Evolutionary conservation across 31 red algal species (phyloP).

Genomic region (Endocladia muricata): DNA sequence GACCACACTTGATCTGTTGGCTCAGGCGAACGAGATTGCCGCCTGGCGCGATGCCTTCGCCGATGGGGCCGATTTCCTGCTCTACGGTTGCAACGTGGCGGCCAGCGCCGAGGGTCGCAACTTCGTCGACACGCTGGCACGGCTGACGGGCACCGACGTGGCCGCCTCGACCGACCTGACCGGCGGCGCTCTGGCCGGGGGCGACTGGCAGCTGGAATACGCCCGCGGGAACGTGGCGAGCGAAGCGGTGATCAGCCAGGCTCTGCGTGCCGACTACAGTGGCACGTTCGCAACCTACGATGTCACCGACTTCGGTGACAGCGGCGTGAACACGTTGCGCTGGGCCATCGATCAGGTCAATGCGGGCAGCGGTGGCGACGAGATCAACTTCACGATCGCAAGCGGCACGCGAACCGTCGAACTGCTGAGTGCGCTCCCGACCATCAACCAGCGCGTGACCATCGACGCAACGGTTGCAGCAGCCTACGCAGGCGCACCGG

Average conservation of each 20-base stretch:
- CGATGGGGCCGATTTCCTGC: background rate
- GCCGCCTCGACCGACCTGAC: background rate
- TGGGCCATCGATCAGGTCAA: background rate
- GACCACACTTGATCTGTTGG: background rate
- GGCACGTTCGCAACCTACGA: background rate
- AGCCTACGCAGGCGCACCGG: background rate
- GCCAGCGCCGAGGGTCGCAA: background rate
- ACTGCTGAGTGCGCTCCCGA: background rate
- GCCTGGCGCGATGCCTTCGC: background rate
- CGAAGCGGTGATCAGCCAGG: background rate
- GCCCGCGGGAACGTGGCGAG: background rate
- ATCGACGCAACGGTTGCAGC: background rate
- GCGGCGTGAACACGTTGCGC: background rate
- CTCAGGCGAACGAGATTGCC: background rate
- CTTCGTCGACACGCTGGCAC: background rate
- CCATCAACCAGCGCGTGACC: background rate
- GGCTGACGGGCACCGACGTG: background rate
- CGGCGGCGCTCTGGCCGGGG: background rate
- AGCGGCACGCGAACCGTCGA: background rate
- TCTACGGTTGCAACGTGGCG: constrained; percentile 9
- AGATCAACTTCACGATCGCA: background rate
- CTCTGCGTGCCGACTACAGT: background rate
- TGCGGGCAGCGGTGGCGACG: background rate
- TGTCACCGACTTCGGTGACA: background rate
- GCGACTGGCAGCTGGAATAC: constrained; percentile 1